Conservation (phyloP, 2,329 filamentous ascomycete species). For the Xylaria sp. region DNA sequence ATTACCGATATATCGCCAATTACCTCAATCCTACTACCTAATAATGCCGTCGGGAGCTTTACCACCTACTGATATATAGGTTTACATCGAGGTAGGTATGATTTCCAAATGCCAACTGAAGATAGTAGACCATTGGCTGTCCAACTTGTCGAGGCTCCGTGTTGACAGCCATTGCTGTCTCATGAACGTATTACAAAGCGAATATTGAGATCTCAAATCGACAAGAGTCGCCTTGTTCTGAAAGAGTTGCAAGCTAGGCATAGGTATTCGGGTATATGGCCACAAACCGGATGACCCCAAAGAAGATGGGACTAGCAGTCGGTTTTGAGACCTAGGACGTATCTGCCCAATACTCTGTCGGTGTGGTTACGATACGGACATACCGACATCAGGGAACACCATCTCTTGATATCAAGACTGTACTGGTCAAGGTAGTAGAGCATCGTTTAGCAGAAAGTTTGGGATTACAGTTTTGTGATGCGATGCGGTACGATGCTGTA, state of each 20-base stretch:
- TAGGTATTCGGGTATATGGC: neutral
- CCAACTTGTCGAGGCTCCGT: neutral
- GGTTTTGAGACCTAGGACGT: neutral
- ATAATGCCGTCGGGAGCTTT: neutral
- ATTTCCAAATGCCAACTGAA: neutral
- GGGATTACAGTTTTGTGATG: constrained; percentile 12
- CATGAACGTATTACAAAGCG: neutral
- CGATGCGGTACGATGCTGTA: constrained; percentile 19
- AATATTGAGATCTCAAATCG: neutral
- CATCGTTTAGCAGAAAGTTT: neutral
- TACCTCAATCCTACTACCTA: neutral
- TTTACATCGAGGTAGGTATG: neutral
- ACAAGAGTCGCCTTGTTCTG: neutral
- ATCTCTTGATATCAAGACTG: neutral
- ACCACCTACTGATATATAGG: too few species aligned
- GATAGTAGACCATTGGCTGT: neutral
- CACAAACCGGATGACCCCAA: neutral
- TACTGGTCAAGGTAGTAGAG: neutral
- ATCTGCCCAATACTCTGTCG: neutral
- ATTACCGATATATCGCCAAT: neutral
- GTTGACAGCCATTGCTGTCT: neutral
- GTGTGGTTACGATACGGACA: neutral
- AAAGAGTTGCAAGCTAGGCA: neutral
- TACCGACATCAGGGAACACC: neutral
- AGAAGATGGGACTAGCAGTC: neutral